Evolutionary conservation across 345 rosid genomes (phyloP).

Genomic region (Psidium guajava): DNA sequence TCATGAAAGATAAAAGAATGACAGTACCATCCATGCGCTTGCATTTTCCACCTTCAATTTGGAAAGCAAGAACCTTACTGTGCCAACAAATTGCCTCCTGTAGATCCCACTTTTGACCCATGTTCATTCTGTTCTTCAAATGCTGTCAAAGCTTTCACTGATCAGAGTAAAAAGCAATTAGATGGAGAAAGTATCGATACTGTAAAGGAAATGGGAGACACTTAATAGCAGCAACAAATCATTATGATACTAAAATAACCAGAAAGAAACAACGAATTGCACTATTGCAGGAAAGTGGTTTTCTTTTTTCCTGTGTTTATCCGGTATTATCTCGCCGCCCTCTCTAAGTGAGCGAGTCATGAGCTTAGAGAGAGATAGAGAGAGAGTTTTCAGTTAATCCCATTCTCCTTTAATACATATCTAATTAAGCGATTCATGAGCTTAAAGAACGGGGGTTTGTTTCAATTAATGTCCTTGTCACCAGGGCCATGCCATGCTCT

Average conservation of each 20-base stretch:
- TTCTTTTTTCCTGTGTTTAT: no score
- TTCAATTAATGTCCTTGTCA: no score
- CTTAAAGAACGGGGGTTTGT: no score
- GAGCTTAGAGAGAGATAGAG: no score
- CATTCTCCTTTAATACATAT: no score
- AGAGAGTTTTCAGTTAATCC: no score
- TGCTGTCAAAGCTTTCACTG: slow-evolving; percentile 21
- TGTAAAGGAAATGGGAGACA: background rate
- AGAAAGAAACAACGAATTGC: no score
- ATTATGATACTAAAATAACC: no score
- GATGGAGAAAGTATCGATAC: background rate
- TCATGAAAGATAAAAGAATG: slow-evolving; percentile 10
- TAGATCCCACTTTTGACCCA: slow-evolving; percentile 30
- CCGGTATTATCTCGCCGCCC: no score
- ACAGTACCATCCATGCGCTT: background rate
- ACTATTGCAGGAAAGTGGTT: no score
- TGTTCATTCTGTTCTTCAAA: slow-evolving; percentile 28
- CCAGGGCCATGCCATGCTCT: background rate
- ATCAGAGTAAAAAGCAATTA: background rate
- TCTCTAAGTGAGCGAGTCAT: no score
- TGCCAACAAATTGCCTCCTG: slow-evolving; percentile 72
- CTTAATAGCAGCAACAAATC: background rate
- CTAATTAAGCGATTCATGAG: no score
- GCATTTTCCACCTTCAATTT: slow-evolving; percentile 55
- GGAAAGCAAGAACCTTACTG: slow-evolving; percentile 21